Conservation (phyloP, 257 asterid genomes). For the Primulina eburnea region DNA sequence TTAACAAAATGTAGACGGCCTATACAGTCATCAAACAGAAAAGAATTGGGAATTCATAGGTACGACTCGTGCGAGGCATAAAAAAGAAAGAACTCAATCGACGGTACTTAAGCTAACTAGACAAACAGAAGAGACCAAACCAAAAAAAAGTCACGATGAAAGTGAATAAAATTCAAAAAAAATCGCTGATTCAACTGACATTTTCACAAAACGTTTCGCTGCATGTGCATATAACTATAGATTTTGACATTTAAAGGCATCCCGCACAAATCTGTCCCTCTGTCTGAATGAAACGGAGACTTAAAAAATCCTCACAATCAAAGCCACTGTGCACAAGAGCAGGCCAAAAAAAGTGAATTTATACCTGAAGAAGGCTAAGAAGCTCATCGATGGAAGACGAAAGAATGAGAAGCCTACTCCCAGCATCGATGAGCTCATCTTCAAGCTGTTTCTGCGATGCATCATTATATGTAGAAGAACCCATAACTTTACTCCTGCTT, state of each 20-base stretch:
- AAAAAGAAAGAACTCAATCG: background rate
- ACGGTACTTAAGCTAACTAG: background rate
- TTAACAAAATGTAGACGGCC: background rate
- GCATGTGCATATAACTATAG: background rate
- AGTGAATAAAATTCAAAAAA: no score
- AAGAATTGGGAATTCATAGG: background rate
- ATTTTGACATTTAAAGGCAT: background rate
- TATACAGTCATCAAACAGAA: background rate
- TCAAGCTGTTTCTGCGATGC: constrained; percentile 1
- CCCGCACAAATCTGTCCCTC: background rate
- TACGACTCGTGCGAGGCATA: no score
- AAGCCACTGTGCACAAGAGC: background rate
- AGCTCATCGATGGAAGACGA: constrained; percentile 22
- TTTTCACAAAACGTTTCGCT: background rate
- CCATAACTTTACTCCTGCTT: background rate
- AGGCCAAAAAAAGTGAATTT: background rate
- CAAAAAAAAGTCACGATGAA: background rate
- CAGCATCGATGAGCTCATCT: constrained; percentile 19
- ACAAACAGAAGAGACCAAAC: background rate
- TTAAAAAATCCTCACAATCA: background rate
- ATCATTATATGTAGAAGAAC: background rate
- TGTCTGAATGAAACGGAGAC: background rate
- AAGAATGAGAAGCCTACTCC: constrained; percentile 20
- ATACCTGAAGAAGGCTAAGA: constrained; percentile 27
- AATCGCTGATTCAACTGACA: background rate